These are phyloP conservation scores for Micractinium sp. DNA, from an alignment of 139 green algal genomes.

Conservation along the genomic window DNA sequence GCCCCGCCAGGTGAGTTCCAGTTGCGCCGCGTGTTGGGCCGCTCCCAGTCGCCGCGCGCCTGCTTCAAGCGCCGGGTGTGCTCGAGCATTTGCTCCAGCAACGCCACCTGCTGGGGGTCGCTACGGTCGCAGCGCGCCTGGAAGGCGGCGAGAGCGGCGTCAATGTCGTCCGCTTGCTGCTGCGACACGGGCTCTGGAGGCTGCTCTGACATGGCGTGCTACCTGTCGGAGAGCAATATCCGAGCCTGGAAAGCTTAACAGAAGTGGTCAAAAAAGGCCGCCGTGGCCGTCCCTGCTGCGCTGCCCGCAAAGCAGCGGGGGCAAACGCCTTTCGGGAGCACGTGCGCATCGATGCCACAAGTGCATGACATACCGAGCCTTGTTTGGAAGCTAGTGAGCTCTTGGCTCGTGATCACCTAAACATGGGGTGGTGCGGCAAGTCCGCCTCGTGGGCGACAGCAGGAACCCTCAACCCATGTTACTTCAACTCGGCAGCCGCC, in stretches of 20 bases:
- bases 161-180: not conserved
- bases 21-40: slow-evolving; percentile 22
- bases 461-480: slow-evolving; percentile 21
- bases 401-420: not conserved
- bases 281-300: not conserved
- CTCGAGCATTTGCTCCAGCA: slow-evolving; percentile 43
- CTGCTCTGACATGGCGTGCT: not conserved
- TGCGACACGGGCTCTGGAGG: not conserved
- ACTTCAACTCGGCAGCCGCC: slow-evolving; percentile 19
- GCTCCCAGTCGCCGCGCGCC: slow-evolving; percentile 42
- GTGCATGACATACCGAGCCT: not conserved
- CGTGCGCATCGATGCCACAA: not conserved
- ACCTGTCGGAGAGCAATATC: not conserved
- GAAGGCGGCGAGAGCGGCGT: slow-evolving; percentile 26
- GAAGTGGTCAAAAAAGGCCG: not conserved
- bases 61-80: slow-evolving; percentile 40
- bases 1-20: slow-evolving; percentile 25
- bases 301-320: not conserved
- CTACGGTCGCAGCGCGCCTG: slow-evolving; percentile 30
- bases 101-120: slow-evolving; percentile 34
- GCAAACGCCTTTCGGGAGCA: not conserved
- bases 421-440: slow-evolving; percentile 27
- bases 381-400: not conserved
- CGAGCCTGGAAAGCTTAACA: not conserved
- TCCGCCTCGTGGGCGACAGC: not conserved